Percentiles rank a stretch among this genome's conserved stretches.
phyloP scores from a whole-genome alignment of 345 rosid genomes.

The Syzygium oleosum region DNA sequence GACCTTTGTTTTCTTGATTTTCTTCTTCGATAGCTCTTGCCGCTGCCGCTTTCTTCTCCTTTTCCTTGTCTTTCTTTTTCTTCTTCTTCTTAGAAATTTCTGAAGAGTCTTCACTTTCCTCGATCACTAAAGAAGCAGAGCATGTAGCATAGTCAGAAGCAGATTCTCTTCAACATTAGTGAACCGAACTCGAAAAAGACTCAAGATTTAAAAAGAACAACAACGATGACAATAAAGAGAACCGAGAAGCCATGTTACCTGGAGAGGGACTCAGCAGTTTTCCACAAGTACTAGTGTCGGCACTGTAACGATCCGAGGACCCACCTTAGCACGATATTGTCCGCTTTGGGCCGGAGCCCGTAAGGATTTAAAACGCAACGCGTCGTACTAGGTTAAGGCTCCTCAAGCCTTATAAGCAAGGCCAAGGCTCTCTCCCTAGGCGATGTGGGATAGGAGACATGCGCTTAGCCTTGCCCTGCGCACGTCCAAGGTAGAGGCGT shows the following conservation, averaged over 20 bases:
- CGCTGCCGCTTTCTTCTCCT: not conserved
- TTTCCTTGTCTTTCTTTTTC: not conserved
- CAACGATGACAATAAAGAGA: not conserved
- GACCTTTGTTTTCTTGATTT: not conserved
- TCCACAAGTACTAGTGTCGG: not conserved
- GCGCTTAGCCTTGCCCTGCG: too few relatives aligned
- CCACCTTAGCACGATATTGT: too few relatives aligned
- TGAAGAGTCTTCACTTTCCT: not conserved
- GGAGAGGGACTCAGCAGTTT: not conserved
- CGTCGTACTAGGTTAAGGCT: too few relatives aligned
- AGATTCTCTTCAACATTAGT: not conserved
- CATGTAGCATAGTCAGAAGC: not conserved
- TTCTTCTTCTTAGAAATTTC: not conserved
- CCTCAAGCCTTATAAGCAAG: too few relatives aligned
- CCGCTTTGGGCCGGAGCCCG: too few relatives aligned
- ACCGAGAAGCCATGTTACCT: not conserved
- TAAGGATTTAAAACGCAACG: too few relatives aligned
- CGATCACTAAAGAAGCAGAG: not conserved
- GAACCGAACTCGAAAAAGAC: not conserved
- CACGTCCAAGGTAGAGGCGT: too few relatives aligned
- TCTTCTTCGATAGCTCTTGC: not conserved
- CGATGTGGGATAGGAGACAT: too few relatives aligned
- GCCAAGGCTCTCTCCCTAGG: too few relatives aligned
- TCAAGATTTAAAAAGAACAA: not conserved
- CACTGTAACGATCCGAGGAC: too few relatives aligned